Conservation (phyloP, 2,329 filamentous ascomycete genomes). For the Alternaria arbusti region DNA sequence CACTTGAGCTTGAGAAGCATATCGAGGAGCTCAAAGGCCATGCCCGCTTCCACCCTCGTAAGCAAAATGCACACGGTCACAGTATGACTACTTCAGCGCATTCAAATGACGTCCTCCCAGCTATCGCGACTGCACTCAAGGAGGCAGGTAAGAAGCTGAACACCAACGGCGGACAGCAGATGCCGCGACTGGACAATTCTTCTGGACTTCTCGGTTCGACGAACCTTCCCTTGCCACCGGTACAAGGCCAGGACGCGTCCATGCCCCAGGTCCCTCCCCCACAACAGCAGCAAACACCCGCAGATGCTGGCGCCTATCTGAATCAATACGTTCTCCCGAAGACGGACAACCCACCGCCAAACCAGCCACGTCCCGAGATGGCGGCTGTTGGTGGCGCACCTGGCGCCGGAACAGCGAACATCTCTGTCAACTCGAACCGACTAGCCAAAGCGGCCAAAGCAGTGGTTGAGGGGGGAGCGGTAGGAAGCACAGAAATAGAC, state of each 20-base stretch:
- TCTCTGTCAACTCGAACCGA: slow-evolving; percentile 38
- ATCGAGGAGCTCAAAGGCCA: slow-evolving; percentile 41
- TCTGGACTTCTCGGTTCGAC: slow-evolving; percentile 30
- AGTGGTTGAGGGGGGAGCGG: slow-evolving; percentile 42
- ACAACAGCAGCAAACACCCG: slow-evolving; percentile 39
- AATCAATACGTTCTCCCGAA: slow-evolving; percentile 47
- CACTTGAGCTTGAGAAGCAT: slow-evolving; percentile 69
- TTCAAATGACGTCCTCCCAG: slow-evolving; percentile 41
- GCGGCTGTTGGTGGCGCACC: slow-evolving; percentile 44
- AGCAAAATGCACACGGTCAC: slow-evolving; percentile 23
- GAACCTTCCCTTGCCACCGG: slow-evolving; percentile 31
- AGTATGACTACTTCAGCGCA: slow-evolving; percentile 22
- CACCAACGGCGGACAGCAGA: slow-evolving; percentile 31
- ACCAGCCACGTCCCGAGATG: slow-evolving; percentile 43
- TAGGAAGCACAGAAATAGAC: slow-evolving; percentile 40
- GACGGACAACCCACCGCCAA: slow-evolving; percentile 43
- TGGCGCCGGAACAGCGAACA: slow-evolving; percentile 37
- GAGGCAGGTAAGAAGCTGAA: slow-evolving; percentile 45
- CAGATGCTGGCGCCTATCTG: slow-evolving; percentile 42
- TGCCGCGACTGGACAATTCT: slow-evolving; percentile 33
- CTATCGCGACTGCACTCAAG: slow-evolving; percentile 45
- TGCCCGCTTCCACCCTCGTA: slow-evolving; percentile 40
- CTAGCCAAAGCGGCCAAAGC: slow-evolving; percentile 45
- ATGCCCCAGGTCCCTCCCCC: slow-evolving; percentile 20
- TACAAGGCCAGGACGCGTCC: slow-evolving; percentile 27